phyloP scores from a whole-genome alignment of 306 rosid genomes.

The Acacia melanoxylon region DNA sequence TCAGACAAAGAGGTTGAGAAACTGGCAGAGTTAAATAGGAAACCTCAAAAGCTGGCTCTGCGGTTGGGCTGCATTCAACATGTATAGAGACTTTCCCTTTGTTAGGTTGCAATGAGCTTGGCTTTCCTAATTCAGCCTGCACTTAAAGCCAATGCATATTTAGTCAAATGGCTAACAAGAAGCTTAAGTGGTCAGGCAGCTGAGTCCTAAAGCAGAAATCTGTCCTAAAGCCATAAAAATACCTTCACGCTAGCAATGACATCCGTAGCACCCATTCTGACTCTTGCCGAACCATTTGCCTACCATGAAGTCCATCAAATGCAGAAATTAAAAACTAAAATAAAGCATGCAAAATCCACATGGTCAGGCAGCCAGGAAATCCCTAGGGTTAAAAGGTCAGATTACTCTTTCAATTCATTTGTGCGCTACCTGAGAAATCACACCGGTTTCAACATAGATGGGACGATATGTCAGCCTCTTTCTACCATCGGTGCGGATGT shows the following conservation, averaged over 20 bases:
- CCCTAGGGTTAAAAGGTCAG: neutral
- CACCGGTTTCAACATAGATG: conserved; percentile 70
- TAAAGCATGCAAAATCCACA: neutral
- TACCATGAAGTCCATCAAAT: conserved; percentile 37
- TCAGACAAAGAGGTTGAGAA: neutral
- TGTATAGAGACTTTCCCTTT: conserved; percentile 72
- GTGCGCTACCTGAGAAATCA: conserved; percentile 70
- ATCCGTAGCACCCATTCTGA: conserved; percentile 77
- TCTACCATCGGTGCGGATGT: conserved; percentile 88
- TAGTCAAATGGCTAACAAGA: conserved; percentile 10
- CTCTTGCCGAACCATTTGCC: conserved; percentile 90
- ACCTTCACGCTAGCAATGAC: conserved; percentile 94
- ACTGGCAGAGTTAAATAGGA: conserved; percentile 1
- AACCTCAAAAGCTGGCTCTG: conserved; percentile 82
- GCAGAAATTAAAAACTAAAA: conserved; percentile 7
- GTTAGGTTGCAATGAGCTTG: conserved; percentile 60
- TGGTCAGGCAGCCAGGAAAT: neutral
- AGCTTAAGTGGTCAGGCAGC: neutral
- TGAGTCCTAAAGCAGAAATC: neutral
- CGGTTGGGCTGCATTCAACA: conserved; percentile 80
- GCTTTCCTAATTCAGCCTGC: conserved; percentile 97
- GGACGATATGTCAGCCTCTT: conserved; percentile 72
- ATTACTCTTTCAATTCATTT: conserved; percentile 8
- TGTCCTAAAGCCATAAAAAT: neutral
- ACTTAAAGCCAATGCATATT: conserved; percentile 29